These are phyloP conservation scores for Diaporthe sp. DNA, from an alignment of 2,329 filamentous ascomycete species.

Conservation along the genomic window DNA sequence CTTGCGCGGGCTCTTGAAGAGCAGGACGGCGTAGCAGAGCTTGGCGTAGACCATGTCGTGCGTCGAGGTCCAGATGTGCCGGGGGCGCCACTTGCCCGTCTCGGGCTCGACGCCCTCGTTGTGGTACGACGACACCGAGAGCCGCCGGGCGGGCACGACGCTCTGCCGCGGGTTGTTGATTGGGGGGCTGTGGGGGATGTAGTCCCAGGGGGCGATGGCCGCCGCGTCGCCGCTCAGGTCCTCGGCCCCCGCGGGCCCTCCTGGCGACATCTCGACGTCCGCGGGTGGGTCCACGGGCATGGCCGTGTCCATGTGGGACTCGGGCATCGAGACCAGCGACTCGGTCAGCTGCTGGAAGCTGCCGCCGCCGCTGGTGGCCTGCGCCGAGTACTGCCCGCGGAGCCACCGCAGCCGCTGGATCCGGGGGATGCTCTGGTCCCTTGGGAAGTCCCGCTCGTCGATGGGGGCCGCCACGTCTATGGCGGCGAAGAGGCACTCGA, in stretches of 20 bases:
- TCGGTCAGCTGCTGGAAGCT: slow-evolving; percentile 45
- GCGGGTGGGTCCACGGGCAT: slow-evolving; percentile 23
- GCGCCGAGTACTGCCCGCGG: slow-evolving; percentile 53
- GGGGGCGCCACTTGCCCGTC: slow-evolving; percentile 70
- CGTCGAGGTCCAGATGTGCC: slow-evolving; percentile 67
- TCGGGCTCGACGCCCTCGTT: slow-evolving; percentile 61
- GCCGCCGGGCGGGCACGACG: slow-evolving; percentile 49
- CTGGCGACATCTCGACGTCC: slow-evolving; percentile 39
- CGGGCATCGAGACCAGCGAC: slow-evolving; percentile 25
- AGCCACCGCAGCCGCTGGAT: slow-evolving; percentile 67
- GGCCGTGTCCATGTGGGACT: slow-evolving; percentile 16
- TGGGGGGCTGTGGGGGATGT: neutral
- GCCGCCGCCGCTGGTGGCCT: slow-evolving; percentile 45
- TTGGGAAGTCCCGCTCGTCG: slow-evolving; percentile 77
- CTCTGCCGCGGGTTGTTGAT: neutral
- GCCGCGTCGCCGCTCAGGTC: slow-evolving; percentile 20
- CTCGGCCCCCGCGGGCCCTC: slow-evolving; percentile 41
- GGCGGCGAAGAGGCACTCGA: slow-evolving; percentile 78
- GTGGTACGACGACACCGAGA: slow-evolving; percentile 62
- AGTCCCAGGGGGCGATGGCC: slow-evolving; percentile 33
- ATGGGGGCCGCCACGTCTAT: slow-evolving; percentile 80
- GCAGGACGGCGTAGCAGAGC: slow-evolving; percentile 71
- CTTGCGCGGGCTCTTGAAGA: slow-evolving; percentile 70
- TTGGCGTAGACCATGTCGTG: slow-evolving; percentile 73
- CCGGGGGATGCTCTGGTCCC: slow-evolving; percentile 74